Evolutionary conservation across 805 yeast species (phyloP), one percentile per base, ranked within the genome.

Genomic region (Candida montana): DNA sequence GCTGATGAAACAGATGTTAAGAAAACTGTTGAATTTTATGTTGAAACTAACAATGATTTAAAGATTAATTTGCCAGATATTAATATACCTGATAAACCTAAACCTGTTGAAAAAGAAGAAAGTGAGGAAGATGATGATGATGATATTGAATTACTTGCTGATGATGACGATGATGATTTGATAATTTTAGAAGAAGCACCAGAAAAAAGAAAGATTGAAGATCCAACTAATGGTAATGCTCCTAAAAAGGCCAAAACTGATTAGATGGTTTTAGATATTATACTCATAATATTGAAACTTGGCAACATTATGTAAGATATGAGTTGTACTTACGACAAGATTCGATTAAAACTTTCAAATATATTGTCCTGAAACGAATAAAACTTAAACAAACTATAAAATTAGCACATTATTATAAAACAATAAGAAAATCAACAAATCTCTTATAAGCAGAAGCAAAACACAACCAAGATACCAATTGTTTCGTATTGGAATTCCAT

Each of bases 1-100:
- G 77, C 82, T 35, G 99, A 93, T 61, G 96, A 91, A 40, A 81
- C 79, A 31, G 96, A 85, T 48, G 64, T 60, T 27, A 62, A 73
- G 33, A 82, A 78, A 49, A 74, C 77, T 33, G 65, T 82, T 30
- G 91, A 86, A 51, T 67, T 88, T 33, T 79, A 77, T 49, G 56
- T 82, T 8, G 64, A 62, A 10, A 46, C 53, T 13, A 56, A 54
- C 24, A 38, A 37, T 11, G 47, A 52, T 8, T 44, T 38, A 9
- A 47, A 48, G 13, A 44, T 64, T 7, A 35, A 30, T 6, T 42
- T 68, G 11, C 71, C 71, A 8, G 59, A 58, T 26, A 29, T 68
- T n/a, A 53, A 51, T 5, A 59, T 67, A 9, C 64, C 65, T 41
- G 29, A 53, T 46, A 51, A 46, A 39, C 53, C 58, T 24, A 42